Evolutionary conservation across 345 rosid genomes (phyloP).

Genomic region (Melastoma malabathricum): DNA sequence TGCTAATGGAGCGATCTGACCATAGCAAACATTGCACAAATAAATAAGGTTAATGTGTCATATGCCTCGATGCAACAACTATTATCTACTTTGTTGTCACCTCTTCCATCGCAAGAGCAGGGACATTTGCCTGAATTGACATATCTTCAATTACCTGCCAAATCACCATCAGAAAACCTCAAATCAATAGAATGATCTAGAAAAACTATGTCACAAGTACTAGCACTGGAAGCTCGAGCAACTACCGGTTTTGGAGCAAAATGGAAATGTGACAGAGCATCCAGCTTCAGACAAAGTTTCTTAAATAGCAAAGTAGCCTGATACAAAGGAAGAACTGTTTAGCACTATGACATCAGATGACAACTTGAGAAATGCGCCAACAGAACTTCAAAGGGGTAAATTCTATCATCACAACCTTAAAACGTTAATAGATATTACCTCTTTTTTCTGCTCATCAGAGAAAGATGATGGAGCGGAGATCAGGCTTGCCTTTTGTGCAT

Average conservation of each 20-base stretch:
- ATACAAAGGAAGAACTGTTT: background rate
- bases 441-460: slow-evolving; percentile 78
- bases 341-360: no score
- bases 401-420: background rate
- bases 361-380: no score
- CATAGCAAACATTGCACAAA: slow-evolving; percentile 7
- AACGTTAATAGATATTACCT: slow-evolving; percentile 24
- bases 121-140: slow-evolving; percentile 74
- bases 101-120: slow-evolving; percentile 99
- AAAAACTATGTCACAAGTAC: background rate
- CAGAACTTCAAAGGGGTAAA: no score
- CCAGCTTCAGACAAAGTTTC: slow-evolving; percentile 82
- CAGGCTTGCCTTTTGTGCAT: slow-evolving; percentile 55
- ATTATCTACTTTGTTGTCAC: slow-evolving; percentile 15
- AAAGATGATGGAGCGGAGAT: slow-evolving; percentile 52
- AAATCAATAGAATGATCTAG: background rate
- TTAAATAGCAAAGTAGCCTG: slow-evolving; percentile 74
- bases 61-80: background rate
- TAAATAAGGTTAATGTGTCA: slow-evolving; percentile 1
- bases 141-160: slow-evolving; percentile 78
- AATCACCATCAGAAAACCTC: slow-evolving; percentile 6
- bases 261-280: slow-evolving; percentile 94
- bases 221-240: slow-evolving; percentile 14
- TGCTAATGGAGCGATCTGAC: slow-evolving; percentile 81
- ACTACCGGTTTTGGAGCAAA: slow-evolving; percentile 95